Percentiles rank a stretch among this genome's conserved stretches.
Evolutionary conservation across 2,329 filamentous ascomycete genomes (phyloP).

Genomic region (Xylariaceae sp.): DNA sequence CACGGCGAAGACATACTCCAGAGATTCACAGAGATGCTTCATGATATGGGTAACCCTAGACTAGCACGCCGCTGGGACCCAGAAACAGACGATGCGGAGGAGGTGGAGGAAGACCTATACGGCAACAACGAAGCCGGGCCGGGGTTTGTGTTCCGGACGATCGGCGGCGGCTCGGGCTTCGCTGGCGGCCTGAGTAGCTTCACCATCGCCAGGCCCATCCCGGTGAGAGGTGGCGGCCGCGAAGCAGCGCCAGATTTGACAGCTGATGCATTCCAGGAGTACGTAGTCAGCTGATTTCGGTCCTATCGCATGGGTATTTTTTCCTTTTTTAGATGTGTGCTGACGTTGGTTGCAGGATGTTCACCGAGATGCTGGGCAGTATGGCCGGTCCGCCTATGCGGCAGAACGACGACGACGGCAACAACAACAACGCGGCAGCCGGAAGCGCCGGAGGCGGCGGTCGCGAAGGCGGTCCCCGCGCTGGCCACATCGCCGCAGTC

Average conservation of each 20-base stretch:
- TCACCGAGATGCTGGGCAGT: slow-evolving; percentile 40
- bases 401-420: slow-evolving; percentile 17
- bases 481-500: slow-evolving; percentile 32
- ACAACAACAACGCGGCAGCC: slow-evolving; percentile 15
- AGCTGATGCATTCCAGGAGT: slow-evolving; percentile 46
- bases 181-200: slow-evolving; percentile 41
- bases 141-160: slow-evolving; percentile 29
- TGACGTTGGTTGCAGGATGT: slow-evolving; percentile 39
- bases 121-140: slow-evolving; percentile 13
- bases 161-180: slow-evolving; percentile 33
- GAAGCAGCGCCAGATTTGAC: slow-evolving; percentile 7
- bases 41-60: slow-evolving; percentile 19
- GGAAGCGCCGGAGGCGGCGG: slow-evolving; percentile 20
- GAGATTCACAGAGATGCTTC: slow-evolving; percentile 35
- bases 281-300: slow-evolving; percentile 21
- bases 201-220: slow-evolving; percentile 40
- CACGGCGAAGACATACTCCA: slow-evolving; percentile 32
- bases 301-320: neutral
- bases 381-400: slow-evolving; percentile 31
- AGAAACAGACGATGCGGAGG: no score
- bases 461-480: slow-evolving; percentile 18
- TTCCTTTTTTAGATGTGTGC: slow-evolving; percentile 12
- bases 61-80: slow-evolving; percentile 23
- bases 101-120: no score
- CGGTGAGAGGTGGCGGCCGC: slow-evolving; percentile 17